Conservation (phyloP, 2,329 filamentous ascomycete genomes). For the Xylogone sp. region DNA sequence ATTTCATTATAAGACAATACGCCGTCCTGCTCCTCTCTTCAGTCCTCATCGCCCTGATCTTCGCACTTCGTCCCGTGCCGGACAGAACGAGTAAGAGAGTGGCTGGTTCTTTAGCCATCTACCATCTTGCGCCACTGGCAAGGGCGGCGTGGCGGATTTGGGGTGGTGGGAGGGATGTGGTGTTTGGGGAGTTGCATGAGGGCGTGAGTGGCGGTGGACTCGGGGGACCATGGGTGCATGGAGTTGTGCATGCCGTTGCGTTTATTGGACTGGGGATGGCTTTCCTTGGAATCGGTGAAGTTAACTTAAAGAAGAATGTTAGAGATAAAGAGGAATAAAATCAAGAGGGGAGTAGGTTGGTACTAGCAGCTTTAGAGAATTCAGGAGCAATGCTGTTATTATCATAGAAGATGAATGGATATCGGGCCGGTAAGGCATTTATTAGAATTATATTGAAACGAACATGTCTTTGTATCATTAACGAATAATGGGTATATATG, state of each 20-base stretch:
- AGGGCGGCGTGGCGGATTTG: constrained; percentile 21
- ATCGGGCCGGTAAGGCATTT: too few species aligned
- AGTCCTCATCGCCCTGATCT: constrained; percentile 29
- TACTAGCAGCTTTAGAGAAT: too few species aligned
- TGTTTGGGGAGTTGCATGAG: constrained; percentile 2
- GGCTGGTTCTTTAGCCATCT: constrained; percentile 29
- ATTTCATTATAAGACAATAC: constrained; percentile 31
- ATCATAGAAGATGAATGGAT: too few species aligned
- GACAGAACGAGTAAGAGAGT: constrained; percentile 26
- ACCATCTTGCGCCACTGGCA: constrained; percentile 30
- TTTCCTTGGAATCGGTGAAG: too few species aligned
- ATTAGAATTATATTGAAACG: too few species aligned
- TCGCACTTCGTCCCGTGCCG: constrained; percentile 20
- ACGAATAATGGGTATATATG: constrained; percentile 2
- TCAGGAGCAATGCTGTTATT: too few species aligned
- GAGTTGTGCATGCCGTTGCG: constrained; percentile 16
- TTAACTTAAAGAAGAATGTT: too few species aligned
- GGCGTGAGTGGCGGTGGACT: constrained; percentile 9
- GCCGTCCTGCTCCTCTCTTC: constrained; percentile 31
- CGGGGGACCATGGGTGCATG: constrained; percentile 23
- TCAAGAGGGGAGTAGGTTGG: too few species aligned
- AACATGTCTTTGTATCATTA: not conserved
- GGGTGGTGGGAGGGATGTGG: not conserved
- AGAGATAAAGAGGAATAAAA: too few species aligned
- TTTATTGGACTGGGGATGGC: constrained; percentile 4